Evolutionary conservation across 345 rosid species (phyloP), one percentile per base, ranked within the genome.

Genomic region (Moricandia moricandioides): DNA sequence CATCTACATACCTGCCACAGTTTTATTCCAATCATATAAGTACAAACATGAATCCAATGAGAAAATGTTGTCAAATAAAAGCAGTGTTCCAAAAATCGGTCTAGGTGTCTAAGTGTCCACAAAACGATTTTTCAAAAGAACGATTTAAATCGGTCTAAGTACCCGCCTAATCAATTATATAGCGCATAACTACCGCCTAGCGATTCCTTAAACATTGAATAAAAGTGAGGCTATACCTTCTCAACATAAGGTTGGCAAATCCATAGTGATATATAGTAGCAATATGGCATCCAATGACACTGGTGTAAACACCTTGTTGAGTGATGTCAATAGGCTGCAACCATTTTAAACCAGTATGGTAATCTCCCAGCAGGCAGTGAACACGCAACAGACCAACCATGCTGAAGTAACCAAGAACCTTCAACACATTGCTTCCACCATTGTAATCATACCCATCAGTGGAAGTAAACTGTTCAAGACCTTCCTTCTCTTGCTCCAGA

Each of bases 351-450:
- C 87, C 98, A 65, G 98, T 90, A 54, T 92, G 97, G 83, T 95
- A 92, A 78, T 95, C 99, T 40, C 99, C 99, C 21, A 95, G 73
- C 21, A 95, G 96, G 77, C 99, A 95, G 73, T 95, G 98, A 74
- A 95, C 99, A 35, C 97, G 90, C 71, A 95, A 79, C 79, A 95
- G 83, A 71, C 97, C 99, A 39, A 95, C 96, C 96, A 89, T 89
- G 81, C 99, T 95, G 83, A 95, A 95, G 79, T 92, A 95, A 34
- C 99, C 99, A 49, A 95, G 79, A 73, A 95, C 98, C 85, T 95
- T 95, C 89, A 92, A 78, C 60, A 92, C 98, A 45, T 96, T 96
- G 71, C 99, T 95, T 12, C 99, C 99, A 58, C 99, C 99, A 80
- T 51, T 85, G 71, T 91, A 96, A 76, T 92, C 98, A 75, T 96